phyloP scores from a whole-genome alignment of 495 filamentous ascomycete genomes.

The Saxophila tyrrhenica region DNA sequence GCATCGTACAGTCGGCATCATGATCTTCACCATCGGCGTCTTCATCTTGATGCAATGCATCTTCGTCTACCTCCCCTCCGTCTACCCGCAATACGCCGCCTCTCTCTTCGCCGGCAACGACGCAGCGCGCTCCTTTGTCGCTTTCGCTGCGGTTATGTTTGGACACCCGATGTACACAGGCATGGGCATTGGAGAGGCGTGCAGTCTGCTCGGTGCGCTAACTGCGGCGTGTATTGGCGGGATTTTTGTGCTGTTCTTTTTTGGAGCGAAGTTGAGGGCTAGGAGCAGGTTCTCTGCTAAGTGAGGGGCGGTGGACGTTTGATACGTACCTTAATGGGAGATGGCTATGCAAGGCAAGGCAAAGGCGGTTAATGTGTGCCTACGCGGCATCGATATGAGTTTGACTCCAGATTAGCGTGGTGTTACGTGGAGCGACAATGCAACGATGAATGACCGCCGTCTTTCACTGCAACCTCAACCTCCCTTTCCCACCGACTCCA shows the following conservation, averaged over 20 bases:
- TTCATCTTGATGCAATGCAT: constrained; percentile 51
- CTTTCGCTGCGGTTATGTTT: constrained; percentile 48
- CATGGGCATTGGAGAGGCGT: constrained; percentile 45
- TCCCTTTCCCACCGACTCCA: too few relatives aligned
- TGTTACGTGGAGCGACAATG: too few relatives aligned
- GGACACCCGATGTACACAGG: constrained; percentile 45
- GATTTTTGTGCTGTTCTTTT: constrained; percentile 44
- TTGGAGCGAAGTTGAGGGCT: constrained; percentile 43
- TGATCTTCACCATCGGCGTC: constrained; percentile 40
- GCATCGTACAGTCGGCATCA: constrained; percentile 37
- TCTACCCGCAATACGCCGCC: constrained; percentile 53
- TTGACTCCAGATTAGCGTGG: too few relatives aligned
- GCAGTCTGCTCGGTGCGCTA: constrained; percentile 45
- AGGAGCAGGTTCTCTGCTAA: constrained; percentile 33
- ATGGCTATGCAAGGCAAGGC: too few relatives aligned
- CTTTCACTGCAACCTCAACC: too few relatives aligned
- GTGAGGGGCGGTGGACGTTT: too few relatives aligned
- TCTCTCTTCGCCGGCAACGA: constrained; percentile 53
- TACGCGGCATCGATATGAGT: too few relatives aligned
- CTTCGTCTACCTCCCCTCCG: constrained; percentile 52
- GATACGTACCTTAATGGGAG: too few relatives aligned
- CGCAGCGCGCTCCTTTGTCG: constrained; percentile 43
- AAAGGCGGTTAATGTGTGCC: too few relatives aligned
- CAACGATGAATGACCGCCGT: too few relatives aligned
- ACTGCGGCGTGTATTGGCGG: constrained; percentile 45